phyloP scores from a whole-genome alignment of 495 filamentous ascomycete genomes.

The Podospora comata region DNA sequence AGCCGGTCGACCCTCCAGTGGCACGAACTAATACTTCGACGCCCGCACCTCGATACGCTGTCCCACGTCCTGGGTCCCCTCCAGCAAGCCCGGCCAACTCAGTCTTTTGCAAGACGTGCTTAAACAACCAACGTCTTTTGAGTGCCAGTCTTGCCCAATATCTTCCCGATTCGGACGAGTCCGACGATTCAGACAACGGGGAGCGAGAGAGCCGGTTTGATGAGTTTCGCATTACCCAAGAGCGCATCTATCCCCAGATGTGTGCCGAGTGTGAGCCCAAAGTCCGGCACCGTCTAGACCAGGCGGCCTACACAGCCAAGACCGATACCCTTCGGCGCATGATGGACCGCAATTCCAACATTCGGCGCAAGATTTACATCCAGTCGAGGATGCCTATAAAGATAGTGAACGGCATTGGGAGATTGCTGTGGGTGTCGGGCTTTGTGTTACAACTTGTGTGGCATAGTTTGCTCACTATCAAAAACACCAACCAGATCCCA shows the following conservation, averaged over 20 bases:
- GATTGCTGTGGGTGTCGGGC: constrained; percentile 53
- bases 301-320: constrained; percentile 72
- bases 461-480: constrained; percentile 37
- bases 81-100: constrained; percentile 29
- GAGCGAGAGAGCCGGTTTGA: constrained; percentile 53
- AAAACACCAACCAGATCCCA: constrained; percentile 9
- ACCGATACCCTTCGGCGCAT: constrained; percentile 70
- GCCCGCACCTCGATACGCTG: constrained; percentile 35
- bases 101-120: constrained; percentile 73
- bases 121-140: constrained; percentile 78
- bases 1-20: constrained; percentile 83
- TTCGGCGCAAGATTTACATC: constrained; percentile 39
- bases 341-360: constrained; percentile 59
- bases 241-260: constrained; percentile 77
- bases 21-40: constrained; percentile 39
- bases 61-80: constrained; percentile 35
- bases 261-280: constrained; percentile 70
- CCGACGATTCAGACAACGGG: constrained; percentile 51
- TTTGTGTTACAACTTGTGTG: constrained; percentile 52
- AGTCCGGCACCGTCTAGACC: constrained; percentile 60
- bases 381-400: constrained; percentile 50
- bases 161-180: constrained; percentile 61
- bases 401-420: constrained; percentile 39
- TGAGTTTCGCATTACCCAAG: constrained; percentile 60
- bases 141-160: constrained; percentile 61